Percentiles rank a stretch among this genome's conserved stretches.
Conservation (phyloP, 1,284 basidiomycete species). For the Chalciporus piperatoides region DNA sequence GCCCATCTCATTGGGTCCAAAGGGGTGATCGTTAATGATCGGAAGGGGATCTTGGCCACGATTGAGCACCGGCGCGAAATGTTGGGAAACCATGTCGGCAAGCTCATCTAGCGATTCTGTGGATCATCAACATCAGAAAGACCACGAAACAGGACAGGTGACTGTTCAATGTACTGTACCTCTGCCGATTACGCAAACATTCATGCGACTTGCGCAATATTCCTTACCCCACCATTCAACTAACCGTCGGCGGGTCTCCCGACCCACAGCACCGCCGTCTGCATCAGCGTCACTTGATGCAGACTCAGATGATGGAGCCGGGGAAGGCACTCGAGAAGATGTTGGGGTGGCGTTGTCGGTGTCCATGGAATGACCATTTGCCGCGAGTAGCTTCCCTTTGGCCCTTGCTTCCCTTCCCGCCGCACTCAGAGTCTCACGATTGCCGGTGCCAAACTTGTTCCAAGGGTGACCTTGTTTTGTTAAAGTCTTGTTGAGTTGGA, state of each 20-base stretch:
- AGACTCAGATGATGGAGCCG: slow-evolving; percentile 56
- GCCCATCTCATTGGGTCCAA: slow-evolving; percentile 69
- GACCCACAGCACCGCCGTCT: slow-evolving; percentile 73
- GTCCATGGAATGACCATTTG: slow-evolving; percentile 4
- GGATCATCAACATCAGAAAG: not conserved
- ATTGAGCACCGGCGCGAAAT: slow-evolving; percentile 80
- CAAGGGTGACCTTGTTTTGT: slow-evolving; percentile 81
- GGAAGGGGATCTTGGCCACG: slow-evolving; percentile 62
- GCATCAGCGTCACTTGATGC: slow-evolving; percentile 55
- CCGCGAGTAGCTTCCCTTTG: slow-evolving; percentile 38
- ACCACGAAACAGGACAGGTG: not conserved
- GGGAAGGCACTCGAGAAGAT: slow-evolving; percentile 58
- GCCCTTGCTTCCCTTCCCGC: slow-evolving; percentile 55
- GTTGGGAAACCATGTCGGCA: slow-evolving; percentile 60
- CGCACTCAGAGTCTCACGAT: slow-evolving; percentile 79
- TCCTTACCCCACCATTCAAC: slow-evolving; percentile 94
- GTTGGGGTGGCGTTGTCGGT: slow-evolving; percentile 38
- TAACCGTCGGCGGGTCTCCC: slow-evolving; percentile 87
- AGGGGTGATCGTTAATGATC: slow-evolving; percentile 74
- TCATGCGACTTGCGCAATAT: slow-evolving; percentile 95
- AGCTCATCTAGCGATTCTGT: slow-evolving; percentile 82
- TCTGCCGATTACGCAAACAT: slow-evolving; percentile 86
- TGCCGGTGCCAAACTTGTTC: slow-evolving; percentile 94
- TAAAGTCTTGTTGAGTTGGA: slow-evolving; percentile 92
- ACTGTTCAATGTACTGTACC: slow-evolving; percentile 53